A percentile compares a stretch with the other conserved stretches of the same genome.
Conservation (phyloP, 805 yeast species). For the Candida qinlingensis region DNA sequence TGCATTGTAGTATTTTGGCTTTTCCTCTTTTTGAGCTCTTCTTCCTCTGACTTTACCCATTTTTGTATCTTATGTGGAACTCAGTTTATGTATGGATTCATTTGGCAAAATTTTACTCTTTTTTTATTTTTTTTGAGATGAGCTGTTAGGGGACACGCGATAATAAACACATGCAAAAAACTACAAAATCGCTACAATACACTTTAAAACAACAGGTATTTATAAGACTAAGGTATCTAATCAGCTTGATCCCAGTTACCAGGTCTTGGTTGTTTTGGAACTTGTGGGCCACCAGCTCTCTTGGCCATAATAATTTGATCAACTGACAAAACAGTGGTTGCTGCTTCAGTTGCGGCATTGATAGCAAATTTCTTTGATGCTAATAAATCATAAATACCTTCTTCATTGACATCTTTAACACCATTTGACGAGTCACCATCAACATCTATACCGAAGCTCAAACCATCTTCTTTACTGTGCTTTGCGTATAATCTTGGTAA, state of each 20-base stretch:
- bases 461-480: slow-evolving; percentile 48
- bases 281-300: slow-evolving; percentile 98
- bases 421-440: slow-evolving; percentile 69
- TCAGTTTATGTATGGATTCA: neutral
- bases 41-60: slow-evolving; percentile 38
- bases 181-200: neutral
- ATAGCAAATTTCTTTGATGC: slow-evolving; percentile 83
- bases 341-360: slow-evolving; percentile 92
- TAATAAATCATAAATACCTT: slow-evolving; percentile 73
- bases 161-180: neutral
- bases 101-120: neutral
- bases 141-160: slow-evolving; percentile 7
- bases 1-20: slow-evolving; percentile 1
- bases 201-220: neutral
- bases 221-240: slow-evolving; percentile 26
- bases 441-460: slow-evolving; percentile 64
- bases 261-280: slow-evolving; percentile 72
- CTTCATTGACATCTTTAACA: slow-evolving; percentile 61
- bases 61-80: neutral
- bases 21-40: slow-evolving; percentile 30
- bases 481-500: slow-evolving; percentile 85
- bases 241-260: slow-evolving; percentile 97
- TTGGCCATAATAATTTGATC: slow-evolving; percentile 99
- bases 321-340: slow-evolving; percentile 81
- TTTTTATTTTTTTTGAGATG: slow-evolving; percentile 1